Percentiles rank a stretch among this genome's conserved stretches.
Conservation (phyloP, 768 basidiomycete species). For the Austroboletus festivus region DNA sequence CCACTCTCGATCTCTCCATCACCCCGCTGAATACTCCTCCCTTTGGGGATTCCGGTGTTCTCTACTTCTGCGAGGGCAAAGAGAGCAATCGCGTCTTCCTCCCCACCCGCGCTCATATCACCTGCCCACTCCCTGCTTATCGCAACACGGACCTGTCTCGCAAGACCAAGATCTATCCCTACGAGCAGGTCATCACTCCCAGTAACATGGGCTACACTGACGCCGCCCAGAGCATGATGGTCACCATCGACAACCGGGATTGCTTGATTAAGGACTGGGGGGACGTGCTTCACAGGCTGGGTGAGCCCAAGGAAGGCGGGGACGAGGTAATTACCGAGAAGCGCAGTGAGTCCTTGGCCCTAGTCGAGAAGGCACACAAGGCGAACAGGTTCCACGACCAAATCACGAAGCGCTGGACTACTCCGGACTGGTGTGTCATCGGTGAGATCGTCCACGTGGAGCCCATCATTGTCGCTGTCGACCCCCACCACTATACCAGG, state of each 20-base stretch:
- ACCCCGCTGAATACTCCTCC: not conserved
- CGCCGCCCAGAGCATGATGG: no score
- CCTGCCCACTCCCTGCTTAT: not conserved
- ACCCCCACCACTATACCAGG: not conserved
- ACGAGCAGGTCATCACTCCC: not conserved
- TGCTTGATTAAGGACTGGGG: not conserved
- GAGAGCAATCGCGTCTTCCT: not conserved
- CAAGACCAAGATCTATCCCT: not conserved
- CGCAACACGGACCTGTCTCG: not conserved
- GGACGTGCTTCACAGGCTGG: no score
- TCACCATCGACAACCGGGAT: no score
- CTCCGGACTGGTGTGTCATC: not conserved
- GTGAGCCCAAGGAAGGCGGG: no score
- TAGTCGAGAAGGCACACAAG: no score
- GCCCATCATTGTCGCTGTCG: not conserved
- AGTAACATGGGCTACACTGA: not conserved
- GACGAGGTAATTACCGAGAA: not conserved
- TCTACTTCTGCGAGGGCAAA: not conserved
- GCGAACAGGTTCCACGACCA: no score
- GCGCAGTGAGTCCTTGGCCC: not conserved
- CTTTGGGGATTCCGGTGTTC: not conserved
- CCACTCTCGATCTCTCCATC: not conserved
- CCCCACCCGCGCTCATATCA: not conserved
- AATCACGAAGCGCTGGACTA: no score
- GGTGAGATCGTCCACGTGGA: not conserved